Conservation (phyloP, 768 basidiomycete species). For the Rhodotorula babjevae region DNA sequence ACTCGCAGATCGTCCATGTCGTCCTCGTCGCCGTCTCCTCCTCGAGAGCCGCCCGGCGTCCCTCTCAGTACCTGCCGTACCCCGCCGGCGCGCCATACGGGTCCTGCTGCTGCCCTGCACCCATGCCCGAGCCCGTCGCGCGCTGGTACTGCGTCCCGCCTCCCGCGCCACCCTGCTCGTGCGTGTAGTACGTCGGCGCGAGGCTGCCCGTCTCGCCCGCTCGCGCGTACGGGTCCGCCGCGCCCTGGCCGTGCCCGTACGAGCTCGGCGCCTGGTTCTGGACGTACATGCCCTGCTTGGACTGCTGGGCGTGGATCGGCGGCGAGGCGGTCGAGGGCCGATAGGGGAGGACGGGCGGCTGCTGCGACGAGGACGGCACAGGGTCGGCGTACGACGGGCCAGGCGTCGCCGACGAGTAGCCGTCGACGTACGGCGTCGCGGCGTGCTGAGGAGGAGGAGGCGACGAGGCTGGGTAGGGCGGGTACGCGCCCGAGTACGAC, state of each 20-base stretch:
- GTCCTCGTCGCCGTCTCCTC: background rate
- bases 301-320: background rate
- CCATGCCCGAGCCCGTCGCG: background rate
- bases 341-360: background rate
- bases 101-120: background rate
- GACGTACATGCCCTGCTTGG: conserved; percentile 14
- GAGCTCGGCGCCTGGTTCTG: conserved; percentile 13
- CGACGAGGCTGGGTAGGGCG: conserved; percentile 12
- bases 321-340: background rate
- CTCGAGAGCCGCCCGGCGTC: no score
- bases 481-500: conserved; percentile 17
- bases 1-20: background rate
- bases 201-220: background rate
- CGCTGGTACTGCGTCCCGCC: background rate
- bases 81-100: conserved; percentile 8
- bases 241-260: background rate
- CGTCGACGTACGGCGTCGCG: background rate
- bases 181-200: conserved; percentile 30
- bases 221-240: background rate
- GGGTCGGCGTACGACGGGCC: background rate
- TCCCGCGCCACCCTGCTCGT: background rate
- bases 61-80: conserved; percentile 1
- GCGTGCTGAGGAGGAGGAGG: background rate
- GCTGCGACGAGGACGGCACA: background rate
- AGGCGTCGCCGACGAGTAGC: background rate